A percentile compares a stretch with the other conserved stretches of the same genome.
These are phyloP conservation scores for Ceratocystis eucalypticola DNA, from an alignment of 2,329 filamentous ascomycete genomes.

Conservation along the genomic window DNA sequence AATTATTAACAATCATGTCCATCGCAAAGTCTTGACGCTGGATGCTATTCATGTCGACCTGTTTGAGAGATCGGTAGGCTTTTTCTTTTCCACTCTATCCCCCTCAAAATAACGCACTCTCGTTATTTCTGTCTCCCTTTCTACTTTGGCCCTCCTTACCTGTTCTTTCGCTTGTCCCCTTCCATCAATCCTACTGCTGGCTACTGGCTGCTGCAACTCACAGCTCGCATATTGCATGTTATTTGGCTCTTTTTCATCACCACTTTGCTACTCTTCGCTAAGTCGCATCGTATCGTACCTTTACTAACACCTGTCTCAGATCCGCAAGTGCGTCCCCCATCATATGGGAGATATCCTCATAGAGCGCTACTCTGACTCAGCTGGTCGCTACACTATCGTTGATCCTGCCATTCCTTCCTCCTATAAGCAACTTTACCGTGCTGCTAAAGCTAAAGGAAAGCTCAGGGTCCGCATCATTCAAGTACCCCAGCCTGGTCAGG, in stretches of 20 bases:
- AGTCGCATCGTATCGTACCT: no score
- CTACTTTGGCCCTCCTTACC: background rate
- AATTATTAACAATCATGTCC: background rate
- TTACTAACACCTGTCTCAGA: conserved; percentile 32
- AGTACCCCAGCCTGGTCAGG: background rate
- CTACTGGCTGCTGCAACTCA: no score
- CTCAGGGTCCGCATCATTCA: conserved; percentile 65
- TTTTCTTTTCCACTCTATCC: conserved; percentile 16
- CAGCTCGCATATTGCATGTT: no score
- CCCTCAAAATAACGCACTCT: background rate
- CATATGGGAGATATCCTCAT: conserved; percentile 44
- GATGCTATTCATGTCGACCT: conserved; percentile 39
- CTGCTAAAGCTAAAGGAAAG: conserved; percentile 96
- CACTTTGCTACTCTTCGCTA: conserved; percentile 20
- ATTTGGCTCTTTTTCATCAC: no score
- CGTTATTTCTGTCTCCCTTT: background rate
- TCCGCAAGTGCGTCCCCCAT: conserved; percentile 56
- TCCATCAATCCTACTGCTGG: background rate
- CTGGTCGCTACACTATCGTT: conserved; percentile 45
- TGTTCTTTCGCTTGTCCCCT: background rate
- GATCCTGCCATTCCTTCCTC: conserved; percentile 26
- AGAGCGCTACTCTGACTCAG: conserved; percentile 92
- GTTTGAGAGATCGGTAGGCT: conserved; percentile 72
- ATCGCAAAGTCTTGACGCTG: conserved; percentile 2
- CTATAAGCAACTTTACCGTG: conserved; percentile 93